phyloP scores from a whole-genome alignment of 805 yeast genomes.

The Candida suzukii region DNA sequence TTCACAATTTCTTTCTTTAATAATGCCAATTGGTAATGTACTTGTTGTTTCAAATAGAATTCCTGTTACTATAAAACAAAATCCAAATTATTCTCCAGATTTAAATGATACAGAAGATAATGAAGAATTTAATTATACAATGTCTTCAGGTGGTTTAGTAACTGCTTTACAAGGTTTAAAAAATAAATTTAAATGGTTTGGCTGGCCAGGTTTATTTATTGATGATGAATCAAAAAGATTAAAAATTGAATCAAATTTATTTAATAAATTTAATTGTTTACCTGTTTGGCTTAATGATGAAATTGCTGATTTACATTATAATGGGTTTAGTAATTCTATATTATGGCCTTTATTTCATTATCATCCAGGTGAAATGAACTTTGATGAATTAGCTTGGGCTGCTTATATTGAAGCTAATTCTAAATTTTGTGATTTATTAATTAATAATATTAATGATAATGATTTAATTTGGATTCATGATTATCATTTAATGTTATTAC shows the following conservation, averaged over 20 bases:
- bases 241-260: constrained; percentile 61
- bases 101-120: constrained; percentile 34
- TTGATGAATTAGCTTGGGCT: constrained; percentile 96
- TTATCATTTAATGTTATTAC: constrained; percentile 92
- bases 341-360: constrained; percentile 98
- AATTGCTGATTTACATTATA: constrained; percentile 91
- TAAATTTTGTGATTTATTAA: constrained; percentile 69
- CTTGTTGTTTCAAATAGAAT: constrained; percentile 90
- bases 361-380: constrained; percentile 98
- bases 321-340: constrained; percentile 91
- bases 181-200: constrained; percentile 92
- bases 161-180: constrained; percentile 91
- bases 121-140: constrained; percentile 56
- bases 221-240: constrained; percentile 63
- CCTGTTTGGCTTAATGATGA: constrained; percentile 87
- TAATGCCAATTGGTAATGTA: constrained; percentile 34
- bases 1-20: neutral
- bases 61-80: constrained; percentile 84
- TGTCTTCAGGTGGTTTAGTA: constrained; percentile 97
- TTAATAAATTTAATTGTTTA: constrained; percentile 75
- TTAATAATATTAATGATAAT: constrained; percentile 62
- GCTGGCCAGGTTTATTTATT: constrained; percentile 94
- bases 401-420: constrained; percentile 93
- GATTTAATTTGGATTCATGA: constrained; percentile 98
- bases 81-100: constrained; percentile 13